Conservation (phyloP, 257 asterid species). For the Nicotiana paniculata region DNA sequence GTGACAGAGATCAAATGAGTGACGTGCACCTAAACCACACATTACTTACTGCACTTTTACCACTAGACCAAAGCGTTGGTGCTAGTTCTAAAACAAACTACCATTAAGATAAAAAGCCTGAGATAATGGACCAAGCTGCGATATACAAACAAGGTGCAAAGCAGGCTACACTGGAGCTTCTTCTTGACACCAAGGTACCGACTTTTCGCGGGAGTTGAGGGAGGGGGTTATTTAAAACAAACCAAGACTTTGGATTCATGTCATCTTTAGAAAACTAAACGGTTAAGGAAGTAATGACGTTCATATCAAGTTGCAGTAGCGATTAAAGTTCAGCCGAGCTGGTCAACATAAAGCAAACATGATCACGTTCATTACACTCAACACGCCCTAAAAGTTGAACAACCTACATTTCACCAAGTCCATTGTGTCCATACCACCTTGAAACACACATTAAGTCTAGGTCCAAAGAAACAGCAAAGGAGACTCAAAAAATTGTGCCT, state of each 20-base stretch:
- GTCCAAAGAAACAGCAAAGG: neutral
- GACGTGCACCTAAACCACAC: neutral
- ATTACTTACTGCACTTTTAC: neutral
- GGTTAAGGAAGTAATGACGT: neutral
- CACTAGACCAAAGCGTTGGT: neutral
- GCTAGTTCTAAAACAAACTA: neutral
- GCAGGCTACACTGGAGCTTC: neutral
- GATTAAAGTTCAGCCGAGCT: neutral
- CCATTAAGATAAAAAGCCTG: neutral
- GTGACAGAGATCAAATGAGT: no score
- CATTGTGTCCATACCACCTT: neutral
- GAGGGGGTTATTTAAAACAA: neutral
- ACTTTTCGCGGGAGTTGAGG: neutral
- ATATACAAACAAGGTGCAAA: neutral
- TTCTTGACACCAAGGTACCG: neutral
- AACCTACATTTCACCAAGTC: neutral
- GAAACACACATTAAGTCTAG: neutral
- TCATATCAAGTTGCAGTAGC: neutral
- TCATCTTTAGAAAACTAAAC: neutral
- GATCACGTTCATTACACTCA: neutral
- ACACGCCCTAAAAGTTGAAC: neutral
- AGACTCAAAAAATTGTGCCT: constrained; percentile 7
- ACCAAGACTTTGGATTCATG: neutral
- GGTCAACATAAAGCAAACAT: neutral
- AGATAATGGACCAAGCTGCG: neutral